phyloP scores from a whole-genome alignment of 2,329 filamentous ascomycete genomes.

The Aspergillus viridinutans region DNA sequence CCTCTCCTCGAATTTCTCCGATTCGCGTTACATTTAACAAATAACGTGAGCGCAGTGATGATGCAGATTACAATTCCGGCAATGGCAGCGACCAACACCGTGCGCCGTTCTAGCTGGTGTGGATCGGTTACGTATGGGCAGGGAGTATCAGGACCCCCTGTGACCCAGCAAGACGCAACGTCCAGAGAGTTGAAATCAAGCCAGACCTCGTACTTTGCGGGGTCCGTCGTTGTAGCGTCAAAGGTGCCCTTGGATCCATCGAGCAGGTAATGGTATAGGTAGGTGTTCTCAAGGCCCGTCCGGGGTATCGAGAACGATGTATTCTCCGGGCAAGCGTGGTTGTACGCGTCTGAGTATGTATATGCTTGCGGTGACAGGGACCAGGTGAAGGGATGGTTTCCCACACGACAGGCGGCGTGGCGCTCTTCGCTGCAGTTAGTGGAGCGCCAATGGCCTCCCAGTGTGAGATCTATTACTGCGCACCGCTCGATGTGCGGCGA shows the following conservation, averaged over 20 bases:
- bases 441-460: conserved; percentile 55
- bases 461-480: conserved; percentile 49
- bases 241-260: conserved; percentile 24
- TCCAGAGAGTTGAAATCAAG: conserved; percentile 60
- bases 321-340: conserved; percentile 45
- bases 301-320: conserved; percentile 55
- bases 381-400: conserved; percentile 56
- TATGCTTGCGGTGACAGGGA: conserved; percentile 42
- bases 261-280: conserved; percentile 47
- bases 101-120: conserved; percentile 41
- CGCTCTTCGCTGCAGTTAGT: conserved; percentile 51
- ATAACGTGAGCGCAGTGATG: conserved; percentile 56
- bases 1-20: conserved; percentile 49
- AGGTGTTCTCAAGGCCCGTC: conserved; percentile 60
- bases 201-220: conserved; percentile 43
- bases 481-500: conserved; percentile 47
- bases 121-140: conserved; percentile 55
- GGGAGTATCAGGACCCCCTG: conserved; percentile 49
- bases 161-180: conserved; percentile 57
- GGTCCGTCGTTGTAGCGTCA: conserved; percentile 23
- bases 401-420: conserved; percentile 55
- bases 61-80: conserved; percentile 61
- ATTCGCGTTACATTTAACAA: conserved; percentile 63
- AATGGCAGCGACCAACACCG: conserved; percentile 58
- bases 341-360: conserved; percentile 42